A percentile compares a stretch with the other conserved stretches of the same genome.
Evolutionary conservation across 1,284 basidiomycete genomes (phyloP).

Genomic region (Moesziomyces sp.): DNA sequence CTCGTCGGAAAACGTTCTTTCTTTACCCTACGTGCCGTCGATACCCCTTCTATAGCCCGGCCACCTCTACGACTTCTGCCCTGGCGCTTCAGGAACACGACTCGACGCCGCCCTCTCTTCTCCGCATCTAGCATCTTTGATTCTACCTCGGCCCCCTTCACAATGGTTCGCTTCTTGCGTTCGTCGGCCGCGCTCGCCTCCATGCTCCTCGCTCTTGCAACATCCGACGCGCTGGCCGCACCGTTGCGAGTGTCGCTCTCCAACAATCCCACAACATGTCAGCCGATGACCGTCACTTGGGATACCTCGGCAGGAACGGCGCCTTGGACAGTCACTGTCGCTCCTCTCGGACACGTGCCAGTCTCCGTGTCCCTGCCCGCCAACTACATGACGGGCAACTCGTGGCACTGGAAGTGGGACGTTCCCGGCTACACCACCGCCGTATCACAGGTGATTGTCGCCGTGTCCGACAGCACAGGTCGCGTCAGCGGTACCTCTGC

Average conservation of each 20-base stretch:
- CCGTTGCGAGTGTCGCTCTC: slow-evolving; percentile 35
- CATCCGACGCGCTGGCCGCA: slow-evolving; percentile 32
- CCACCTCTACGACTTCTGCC: too few relatives aligned
- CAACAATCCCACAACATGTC: slow-evolving; percentile 33
- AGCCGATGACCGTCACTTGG: slow-evolving; percentile 30
- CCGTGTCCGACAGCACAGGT: slow-evolving; percentile 43
- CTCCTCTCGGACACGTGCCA: slow-evolving; percentile 41
- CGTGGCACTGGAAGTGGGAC: slow-evolving; percentile 37
- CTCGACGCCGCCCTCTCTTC: neutral
- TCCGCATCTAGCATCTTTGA: neutral
- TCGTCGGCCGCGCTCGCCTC: neutral
- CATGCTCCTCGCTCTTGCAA: slow-evolving; percentile 15
- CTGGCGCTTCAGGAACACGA: too few relatives aligned
- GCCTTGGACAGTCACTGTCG: slow-evolving; percentile 47
- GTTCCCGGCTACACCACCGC: slow-evolving; percentile 27
- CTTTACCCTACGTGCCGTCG: too few relatives aligned
- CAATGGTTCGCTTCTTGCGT: slow-evolving; percentile 1
- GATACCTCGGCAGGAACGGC: slow-evolving; percentile 39
- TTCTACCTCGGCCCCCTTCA: neutral
- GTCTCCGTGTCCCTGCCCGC: slow-evolving; percentile 29
- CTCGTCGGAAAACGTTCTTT: too few relatives aligned
- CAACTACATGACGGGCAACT: slow-evolving; percentile 25
- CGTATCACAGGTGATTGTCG: slow-evolving; percentile 33
- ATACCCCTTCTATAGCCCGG: too few relatives aligned
- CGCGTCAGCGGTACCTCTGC: slow-evolving; percentile 24